phyloP scores from a whole-genome alignment of 768 basidiomycete species.

The Psilocybe cyanescens region DNA sequence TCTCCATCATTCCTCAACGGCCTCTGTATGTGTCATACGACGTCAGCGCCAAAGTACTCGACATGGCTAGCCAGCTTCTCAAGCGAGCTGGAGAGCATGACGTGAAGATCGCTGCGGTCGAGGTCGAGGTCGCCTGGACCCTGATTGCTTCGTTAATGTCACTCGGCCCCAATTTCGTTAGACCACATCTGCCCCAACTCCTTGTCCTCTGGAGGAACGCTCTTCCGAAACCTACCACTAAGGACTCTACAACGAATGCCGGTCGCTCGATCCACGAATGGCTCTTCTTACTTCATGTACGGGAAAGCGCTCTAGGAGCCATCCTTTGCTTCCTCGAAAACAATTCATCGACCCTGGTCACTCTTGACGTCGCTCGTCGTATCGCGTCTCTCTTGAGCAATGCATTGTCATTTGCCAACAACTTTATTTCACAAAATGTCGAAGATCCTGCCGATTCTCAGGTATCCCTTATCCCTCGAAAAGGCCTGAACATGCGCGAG shows the following conservation, averaged over 20 bases:
- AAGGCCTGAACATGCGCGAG: constrained; percentile 64
- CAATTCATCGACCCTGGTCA: constrained; percentile 76
- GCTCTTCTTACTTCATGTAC: constrained; percentile 88
- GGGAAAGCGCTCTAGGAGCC: constrained; percentile 89
- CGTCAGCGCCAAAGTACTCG: constrained; percentile 86
- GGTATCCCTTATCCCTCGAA: constrained; percentile 28
- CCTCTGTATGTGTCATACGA: constrained; percentile 96
- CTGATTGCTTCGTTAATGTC: constrained; percentile 89
- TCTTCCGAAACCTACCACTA: constrained; percentile 90
- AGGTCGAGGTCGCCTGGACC: constrained; percentile 95
- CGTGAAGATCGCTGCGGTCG: constrained; percentile 76
- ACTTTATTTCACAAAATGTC: constrained; percentile 72
- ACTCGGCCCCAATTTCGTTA: constrained; percentile 91
- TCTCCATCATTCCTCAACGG: constrained; percentile 83
- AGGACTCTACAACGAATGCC: constrained; percentile 66
- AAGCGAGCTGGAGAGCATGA: constrained; percentile 93
- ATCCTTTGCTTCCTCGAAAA: constrained; percentile 87
- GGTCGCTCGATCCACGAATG: constrained; percentile 80
- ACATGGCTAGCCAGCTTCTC: constrained; percentile 87
- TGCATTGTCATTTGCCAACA: constrained; percentile 85
- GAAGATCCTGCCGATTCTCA: constrained; percentile 63
- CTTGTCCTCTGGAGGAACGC: constrained; percentile 98
- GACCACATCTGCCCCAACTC: constrained; percentile 90
- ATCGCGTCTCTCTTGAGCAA: constrained; percentile 88
- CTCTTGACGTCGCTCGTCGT: constrained; percentile 88